phyloP scores from a whole-genome alignment of 352 stramenopile species.

The Sclerospora graminicola region DNA sequence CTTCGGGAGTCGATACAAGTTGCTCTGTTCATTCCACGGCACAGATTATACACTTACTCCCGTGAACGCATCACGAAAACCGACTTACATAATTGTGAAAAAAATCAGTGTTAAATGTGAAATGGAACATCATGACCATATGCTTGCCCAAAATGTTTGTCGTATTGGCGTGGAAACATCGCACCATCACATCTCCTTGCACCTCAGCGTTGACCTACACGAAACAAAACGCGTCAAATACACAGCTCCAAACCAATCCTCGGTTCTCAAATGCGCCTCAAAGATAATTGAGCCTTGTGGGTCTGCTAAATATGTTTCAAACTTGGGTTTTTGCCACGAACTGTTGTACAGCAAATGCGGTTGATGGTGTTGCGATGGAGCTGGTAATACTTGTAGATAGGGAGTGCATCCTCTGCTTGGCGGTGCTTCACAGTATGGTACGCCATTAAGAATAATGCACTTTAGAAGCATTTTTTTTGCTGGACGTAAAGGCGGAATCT shows the following conservation, averaged over 20 bases:
- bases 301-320: constrained; percentile 52
- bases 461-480: constrained; percentile 53
- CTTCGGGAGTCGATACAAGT: constrained; percentile 41
- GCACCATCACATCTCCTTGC: constrained; percentile 56
- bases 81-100: constrained; percentile 53
- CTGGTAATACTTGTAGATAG: constrained; percentile 54
- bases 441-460: constrained; percentile 52
- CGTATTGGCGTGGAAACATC: constrained; percentile 66
- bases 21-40: constrained; percentile 15
- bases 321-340: constrained; percentile 51
- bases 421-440: constrained; percentile 66
- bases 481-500: constrained; percentile 43
- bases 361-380: constrained; percentile 48
- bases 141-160: constrained; percentile 67
- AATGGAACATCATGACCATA: constrained; percentile 80
- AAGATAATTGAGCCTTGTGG: constrained; percentile 42
- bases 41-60: background rate
- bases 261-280: constrained; percentile 19
- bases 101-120: constrained; percentile 80
- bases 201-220: constrained; percentile 57
- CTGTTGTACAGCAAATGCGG: constrained; percentile 56
- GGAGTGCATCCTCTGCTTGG: constrained; percentile 47
- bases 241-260: background rate
- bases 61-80: too few relatives aligned
- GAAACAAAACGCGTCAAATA: background rate